Base-by-base conservation (phyloP, 2,329 filamentous ascomycete genomes). In the Emericellopsis atlantica region DNA sequence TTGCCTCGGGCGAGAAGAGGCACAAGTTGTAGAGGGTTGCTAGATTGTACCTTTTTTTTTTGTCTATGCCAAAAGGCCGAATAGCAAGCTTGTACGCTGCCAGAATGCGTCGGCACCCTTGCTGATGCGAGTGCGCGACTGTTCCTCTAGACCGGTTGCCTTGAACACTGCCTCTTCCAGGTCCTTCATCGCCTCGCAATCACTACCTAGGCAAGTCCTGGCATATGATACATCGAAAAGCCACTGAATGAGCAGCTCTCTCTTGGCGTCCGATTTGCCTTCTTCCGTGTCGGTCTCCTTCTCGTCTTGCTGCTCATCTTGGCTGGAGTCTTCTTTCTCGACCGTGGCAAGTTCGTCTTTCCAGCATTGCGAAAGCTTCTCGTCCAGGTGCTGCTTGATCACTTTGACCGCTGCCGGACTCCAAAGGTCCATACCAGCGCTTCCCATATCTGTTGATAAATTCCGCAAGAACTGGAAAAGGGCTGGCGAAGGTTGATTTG, bases 1-100 rank as follows among this genome's bases (percentile, higher is more conserved):
- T 96, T 56, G 87, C 87, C 1, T 78, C 70, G 46, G 88, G 90
- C 11, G 77, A 92, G 71, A 96, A 95, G 76, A 86, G 81, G 57
- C 92, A 98, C 65, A 96, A 96, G 68, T 65, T 96, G 58, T 95
- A 68, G 47, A 31, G 6, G 9, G 7, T 26, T 24, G 21, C 12
- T 43, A 37, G 37, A 26, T 14, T 26, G 33, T 40, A 35, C 37
- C 16, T 31, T 36, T 31, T 16, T n/a, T 41, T 40, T 21, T 21
- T 21, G 38, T 38, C 26, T 42, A 70, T 48, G 69, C 70, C 47
- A 95, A 61, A 43, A 94, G 63, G 2, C 84, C 87, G 61, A 95
- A 95, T 22, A 95, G 59, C 46, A 95, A 60, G 56, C 75, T 81
- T 10, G 84, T 92, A 52, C 83, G 77, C 64, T 82, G 85, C 78